Evolutionary conservation across 768 basidiomycete species (phyloP), one percentile per base, ranked within the genome.

Genomic region (Cantharellus cinnabarinus): DNA sequence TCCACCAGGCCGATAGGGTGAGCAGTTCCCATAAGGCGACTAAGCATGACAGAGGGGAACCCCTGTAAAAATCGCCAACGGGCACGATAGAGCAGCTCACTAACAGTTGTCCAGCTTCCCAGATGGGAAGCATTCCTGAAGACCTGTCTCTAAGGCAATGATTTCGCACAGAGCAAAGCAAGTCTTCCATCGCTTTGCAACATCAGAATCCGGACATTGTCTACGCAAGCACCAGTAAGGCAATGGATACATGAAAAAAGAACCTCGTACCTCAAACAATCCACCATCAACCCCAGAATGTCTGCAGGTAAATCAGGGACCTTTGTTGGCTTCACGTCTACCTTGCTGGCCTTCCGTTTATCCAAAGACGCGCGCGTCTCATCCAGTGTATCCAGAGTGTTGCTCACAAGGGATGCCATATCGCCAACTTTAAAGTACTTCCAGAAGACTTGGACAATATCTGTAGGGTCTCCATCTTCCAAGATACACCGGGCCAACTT

Each of bases 11-110:
- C 35, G 62, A 39, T 15, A 61, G 37, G n/a, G 40, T 38, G 2
- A 62, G n/a, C 0, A 62, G 51, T 41, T 57, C 41, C 40, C 40
- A 61, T 41, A 53, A 34, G 15, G 51, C 35, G 5, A 29, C 59
- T 60, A 50, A 3, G 35, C 44, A 48, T 48, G 20, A 48, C 44
- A 48, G 44, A 48, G 44, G 14, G 14, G 52, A 54, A 54, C 14
- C 10, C 34, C 7, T 10, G 38, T 14, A 54, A 14, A 54, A 54
- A 54, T 54, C 10, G 7, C 1, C 7, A 10, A 37, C 5, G 56
- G 5, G 42, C 1, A 40, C 10, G 38, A 40, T 14, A 2, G 42
- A 40, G 35, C 34, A 29, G 44, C 29, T 29, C 10, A 48, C 44
- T 10, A 10, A 48, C 44, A 48, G 44, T 10, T 48, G 10, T 48